phyloP scores from a whole-genome alignment of 2,329 filamentous ascomycete genomes.

The Claviceps africana region DNA sequence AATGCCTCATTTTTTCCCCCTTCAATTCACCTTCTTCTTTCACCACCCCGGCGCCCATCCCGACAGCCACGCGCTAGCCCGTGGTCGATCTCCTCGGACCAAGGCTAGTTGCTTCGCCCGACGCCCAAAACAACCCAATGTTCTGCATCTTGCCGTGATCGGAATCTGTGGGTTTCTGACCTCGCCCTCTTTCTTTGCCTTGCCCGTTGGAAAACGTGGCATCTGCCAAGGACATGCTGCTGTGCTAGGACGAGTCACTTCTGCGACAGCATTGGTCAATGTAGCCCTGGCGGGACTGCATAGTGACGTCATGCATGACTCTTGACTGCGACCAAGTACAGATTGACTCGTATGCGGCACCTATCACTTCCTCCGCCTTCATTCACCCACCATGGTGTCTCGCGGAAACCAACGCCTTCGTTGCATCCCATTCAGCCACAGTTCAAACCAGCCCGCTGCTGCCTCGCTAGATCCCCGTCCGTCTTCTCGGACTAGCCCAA shows the following conservation, averaged over 20 bases:
- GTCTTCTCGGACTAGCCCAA: no score
- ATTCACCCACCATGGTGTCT: not conserved
- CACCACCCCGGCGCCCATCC: not conserved
- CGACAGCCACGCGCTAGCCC: not conserved
- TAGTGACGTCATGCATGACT: not conserved
- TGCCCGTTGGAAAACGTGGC: no score
- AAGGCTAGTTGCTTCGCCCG: not conserved
- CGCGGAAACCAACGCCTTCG: not conserved
- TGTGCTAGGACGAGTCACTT: no score
- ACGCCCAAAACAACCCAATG: not conserved
- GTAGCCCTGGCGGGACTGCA: no score
- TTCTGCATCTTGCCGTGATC: not conserved
- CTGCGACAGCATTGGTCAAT: no score
- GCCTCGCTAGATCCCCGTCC: no score
- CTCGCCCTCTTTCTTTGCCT: not conserved
- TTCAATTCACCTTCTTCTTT: not conserved
- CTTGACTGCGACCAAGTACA: not conserved
- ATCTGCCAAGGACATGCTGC: no score
- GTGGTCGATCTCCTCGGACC: not conserved
- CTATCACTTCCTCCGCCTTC: not conserved
- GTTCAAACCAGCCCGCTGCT: no score
- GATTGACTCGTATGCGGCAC: not conserved
- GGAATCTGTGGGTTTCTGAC: not conserved
- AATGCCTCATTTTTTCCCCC: not conserved
- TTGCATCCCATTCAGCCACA: not conserved